Base-by-base conservation (phyloP, 2,329 filamentous ascomycete species). In the Cucurbitaria berberidis region DNA sequence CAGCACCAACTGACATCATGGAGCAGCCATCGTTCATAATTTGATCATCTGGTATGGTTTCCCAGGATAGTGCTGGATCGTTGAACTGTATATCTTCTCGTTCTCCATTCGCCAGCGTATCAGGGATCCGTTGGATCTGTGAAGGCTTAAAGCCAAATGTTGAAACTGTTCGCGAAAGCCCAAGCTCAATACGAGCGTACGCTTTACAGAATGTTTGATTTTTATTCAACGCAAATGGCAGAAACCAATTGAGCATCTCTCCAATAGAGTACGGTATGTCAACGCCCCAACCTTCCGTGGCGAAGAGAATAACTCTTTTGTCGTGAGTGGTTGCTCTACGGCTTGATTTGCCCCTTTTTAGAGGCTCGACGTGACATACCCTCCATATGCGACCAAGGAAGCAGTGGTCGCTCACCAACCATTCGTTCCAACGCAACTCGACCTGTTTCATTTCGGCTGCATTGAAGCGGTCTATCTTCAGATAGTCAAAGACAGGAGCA, bases 1-100 rank as follows among this genome's bases (percentile, higher is more conserved):
- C 86, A 2, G 89, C 80, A 1, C 77, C 81, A 3, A 78, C 76
- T 0, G 89, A 93, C 60, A 92, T 87, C 2, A 76, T 75, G 0
- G 81, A 84, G 39, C 90, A 88, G 0, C 90, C 80, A 52, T 81
- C 80, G 21, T 77, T 78, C 80, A 82, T 82, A 5, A 77, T 72
- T 21, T 45, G 41, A 0, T 26, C 18, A 7, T 51, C 24, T 0
- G 53, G 48, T 16, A 55, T 29, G 11, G 41, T 16, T 4, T 59
- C 47, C 70, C 70, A 76, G 1, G 46, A 1, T 1, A 76, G 36
- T 1, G 1, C 41, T 0, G 18, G n/a, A 39, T 81, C 78, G 19
- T 76, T 63, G 53, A 74, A 80, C 1, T 50, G 59, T 0, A 27
- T 45, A 34, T 73, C 68, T 45, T 80, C 78, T 0, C 48, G 51